These are phyloP conservation scores for Symbiodinium pilosum DNA, from an alignment of 73 alveolate genomes.

Conservation along the genomic window DNA sequence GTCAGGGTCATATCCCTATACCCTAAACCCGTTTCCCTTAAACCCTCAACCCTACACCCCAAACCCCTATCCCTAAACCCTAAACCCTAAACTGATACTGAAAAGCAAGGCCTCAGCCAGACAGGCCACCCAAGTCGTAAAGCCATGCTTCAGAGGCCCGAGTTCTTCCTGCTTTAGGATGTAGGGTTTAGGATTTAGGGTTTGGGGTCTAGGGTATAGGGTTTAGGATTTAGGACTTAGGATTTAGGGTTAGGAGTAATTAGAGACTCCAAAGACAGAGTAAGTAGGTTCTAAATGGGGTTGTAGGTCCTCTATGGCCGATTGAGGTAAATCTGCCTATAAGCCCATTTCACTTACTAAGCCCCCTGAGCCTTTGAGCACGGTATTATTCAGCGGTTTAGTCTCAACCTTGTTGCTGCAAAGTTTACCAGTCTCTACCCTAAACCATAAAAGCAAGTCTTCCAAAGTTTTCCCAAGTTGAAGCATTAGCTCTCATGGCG, in stretches of 20 bases:
- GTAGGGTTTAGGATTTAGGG: background rate
- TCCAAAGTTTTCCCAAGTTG: no score
- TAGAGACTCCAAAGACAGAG: no score
- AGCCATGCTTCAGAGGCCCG: background rate
- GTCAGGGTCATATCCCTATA: background rate
- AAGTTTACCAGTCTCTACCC: no score
- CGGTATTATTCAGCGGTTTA: no score
- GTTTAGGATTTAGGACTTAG: background rate
- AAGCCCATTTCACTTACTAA: no score
- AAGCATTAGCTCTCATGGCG: no score
- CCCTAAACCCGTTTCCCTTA: background rate
- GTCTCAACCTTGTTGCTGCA: no score
- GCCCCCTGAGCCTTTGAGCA: no score
- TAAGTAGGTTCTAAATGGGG: no score
- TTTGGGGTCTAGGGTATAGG: background rate
- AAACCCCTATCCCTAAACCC: background rate
- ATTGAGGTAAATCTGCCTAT: no score
- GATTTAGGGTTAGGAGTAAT: background rate
- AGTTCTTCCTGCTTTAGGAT: background rate
- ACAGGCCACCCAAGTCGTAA: background rate
- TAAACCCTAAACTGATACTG: background rate
- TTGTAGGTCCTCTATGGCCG: no score
- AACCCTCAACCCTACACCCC: background rate
- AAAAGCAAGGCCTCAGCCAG: background rate
- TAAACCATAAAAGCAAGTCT: no score